Evolutionary conservation across 306 rosid species (phyloP).

Genomic region (Astragalus membranaceus): DNA sequence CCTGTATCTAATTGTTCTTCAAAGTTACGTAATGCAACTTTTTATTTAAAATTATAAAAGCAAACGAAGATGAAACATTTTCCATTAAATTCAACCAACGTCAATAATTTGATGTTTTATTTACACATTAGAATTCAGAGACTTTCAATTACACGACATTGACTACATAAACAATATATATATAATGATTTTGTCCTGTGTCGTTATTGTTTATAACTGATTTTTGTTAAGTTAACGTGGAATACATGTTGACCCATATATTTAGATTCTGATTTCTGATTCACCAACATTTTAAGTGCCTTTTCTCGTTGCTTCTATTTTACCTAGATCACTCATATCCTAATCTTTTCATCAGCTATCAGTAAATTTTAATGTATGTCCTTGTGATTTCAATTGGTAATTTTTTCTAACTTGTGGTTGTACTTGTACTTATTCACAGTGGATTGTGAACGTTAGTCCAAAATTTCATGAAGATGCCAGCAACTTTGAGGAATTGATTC

Average conservation of each 20-base stretch:
- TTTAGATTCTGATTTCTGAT: neutral
- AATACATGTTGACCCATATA: neutral
- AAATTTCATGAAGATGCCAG: constrained; percentile 90
- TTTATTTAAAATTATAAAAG: too few species aligned
- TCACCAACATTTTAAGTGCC: neutral
- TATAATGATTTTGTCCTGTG: too few species aligned
- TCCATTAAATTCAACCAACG: too few species aligned
- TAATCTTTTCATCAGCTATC: neutral
- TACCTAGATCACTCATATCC: neutral
- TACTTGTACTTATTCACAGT: constrained; percentile 45
- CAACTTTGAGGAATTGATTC: constrained; percentile 78
- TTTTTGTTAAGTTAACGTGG: neutral
- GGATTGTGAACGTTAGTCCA: constrained; percentile 80
- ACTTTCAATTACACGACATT: too few species aligned
- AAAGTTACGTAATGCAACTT: too few species aligned
- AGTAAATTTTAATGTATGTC: neutral
- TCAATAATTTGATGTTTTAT: too few species aligned
- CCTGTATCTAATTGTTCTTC: too few species aligned
- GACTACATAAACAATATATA: too few species aligned
- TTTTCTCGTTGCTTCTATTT: constrained; percentile 7
- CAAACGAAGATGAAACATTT: too few species aligned
- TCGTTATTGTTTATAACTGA: too few species aligned
- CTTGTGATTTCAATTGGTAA: neutral
- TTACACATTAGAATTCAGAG: too few species aligned
- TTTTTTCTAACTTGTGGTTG: constrained; percentile 6